These are phyloP conservation scores for Pseudopyricularia cyperi DNA, from an alignment of 2,329 filamentous ascomycete genomes.

Conservation along the genomic window DNA sequence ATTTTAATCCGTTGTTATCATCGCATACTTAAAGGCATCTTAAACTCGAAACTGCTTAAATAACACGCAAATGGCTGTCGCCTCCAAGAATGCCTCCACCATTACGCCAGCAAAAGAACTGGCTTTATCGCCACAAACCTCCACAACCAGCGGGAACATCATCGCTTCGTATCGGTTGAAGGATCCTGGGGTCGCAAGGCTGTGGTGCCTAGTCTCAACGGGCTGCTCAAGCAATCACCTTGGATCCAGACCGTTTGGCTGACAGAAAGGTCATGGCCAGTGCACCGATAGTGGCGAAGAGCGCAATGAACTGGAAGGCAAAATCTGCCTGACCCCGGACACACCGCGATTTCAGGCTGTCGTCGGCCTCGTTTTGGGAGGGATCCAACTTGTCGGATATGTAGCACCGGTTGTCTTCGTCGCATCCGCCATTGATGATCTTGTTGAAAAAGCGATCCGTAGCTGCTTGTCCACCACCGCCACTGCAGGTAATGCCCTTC, in stretches of 20 bases:
- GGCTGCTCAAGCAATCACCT: neutral
- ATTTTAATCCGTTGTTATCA: too few species aligned
- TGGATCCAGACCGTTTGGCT: constrained; percentile 1
- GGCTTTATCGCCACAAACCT: too few species aligned
- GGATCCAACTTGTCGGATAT: neutral
- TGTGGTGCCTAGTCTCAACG: neutral
- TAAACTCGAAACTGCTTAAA: too few species aligned
- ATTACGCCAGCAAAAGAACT: too few species aligned
- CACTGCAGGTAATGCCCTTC: constrained; percentile 13
- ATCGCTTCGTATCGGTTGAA: neutral
- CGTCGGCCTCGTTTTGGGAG: neutral
- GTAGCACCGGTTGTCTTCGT: neutral
- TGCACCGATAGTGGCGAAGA: constrained; percentile 1
- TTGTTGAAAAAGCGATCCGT: constrained; percentile 11
- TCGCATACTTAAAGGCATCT: too few species aligned
- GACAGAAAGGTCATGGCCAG: constrained; percentile 1
- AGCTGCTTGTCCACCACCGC: neutral
- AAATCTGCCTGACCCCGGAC: constrained; percentile 3
- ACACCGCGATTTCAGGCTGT: constrained; percentile 1
- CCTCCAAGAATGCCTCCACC: too few species aligned
- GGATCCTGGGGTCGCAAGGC: neutral
- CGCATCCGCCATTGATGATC: constrained; percentile 17
- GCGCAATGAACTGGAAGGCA: constrained; percentile 4
- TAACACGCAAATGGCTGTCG: too few species aligned
- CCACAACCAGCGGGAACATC: too few species aligned